Evolutionary conservation across 2,329 filamentous ascomycete genomes (phyloP).

Genomic region (Fusarium tjaetaba): DNA sequence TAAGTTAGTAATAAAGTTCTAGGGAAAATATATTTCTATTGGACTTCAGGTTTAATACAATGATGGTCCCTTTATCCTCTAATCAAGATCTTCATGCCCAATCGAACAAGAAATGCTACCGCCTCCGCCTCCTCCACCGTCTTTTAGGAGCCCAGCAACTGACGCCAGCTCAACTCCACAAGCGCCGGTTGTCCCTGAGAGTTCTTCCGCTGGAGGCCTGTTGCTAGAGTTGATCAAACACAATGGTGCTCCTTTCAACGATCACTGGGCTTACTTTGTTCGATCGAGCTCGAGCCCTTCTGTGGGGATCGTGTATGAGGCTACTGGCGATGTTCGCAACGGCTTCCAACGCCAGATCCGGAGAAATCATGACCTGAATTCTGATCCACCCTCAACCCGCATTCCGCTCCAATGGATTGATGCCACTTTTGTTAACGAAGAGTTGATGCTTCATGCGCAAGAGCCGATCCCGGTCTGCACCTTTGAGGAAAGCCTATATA

Average conservation of each 20-base stretch:
- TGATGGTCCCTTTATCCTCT: too few relatives aligned
- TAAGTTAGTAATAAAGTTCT: too few relatives aligned
- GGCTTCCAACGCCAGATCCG: not conserved
- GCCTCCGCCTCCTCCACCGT: rapidly evolving
- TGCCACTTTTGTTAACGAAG: rapidly evolving
- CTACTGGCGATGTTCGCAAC: not conserved
- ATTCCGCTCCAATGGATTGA: not conserved
- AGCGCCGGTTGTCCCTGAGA: not conserved
- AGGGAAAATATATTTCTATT: too few relatives aligned
- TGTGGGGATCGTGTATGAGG: not conserved
- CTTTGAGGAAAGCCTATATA: not conserved
- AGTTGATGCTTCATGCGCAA: rapidly evolving
- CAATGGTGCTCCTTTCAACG: not conserved
- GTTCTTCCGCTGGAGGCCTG: rapidly evolving
- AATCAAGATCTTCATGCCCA: not conserved
- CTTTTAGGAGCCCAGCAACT: rapidly evolving
- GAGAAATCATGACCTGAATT: not conserved
- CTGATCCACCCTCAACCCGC: not conserved
- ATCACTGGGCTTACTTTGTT: slow-evolving; percentile 1
- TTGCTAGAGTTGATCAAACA: not conserved
- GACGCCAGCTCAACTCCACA: rapidly evolving
- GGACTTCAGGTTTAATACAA: too few relatives aligned
- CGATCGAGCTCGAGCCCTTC: rapidly evolving
- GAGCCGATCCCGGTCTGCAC: rapidly evolving
- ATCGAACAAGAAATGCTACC: not conserved